These are phyloP conservation scores for Rasamsonia emersonii DNA, from an alignment of 2,329 filamentous ascomycete species.

Conservation along the genomic window DNA sequence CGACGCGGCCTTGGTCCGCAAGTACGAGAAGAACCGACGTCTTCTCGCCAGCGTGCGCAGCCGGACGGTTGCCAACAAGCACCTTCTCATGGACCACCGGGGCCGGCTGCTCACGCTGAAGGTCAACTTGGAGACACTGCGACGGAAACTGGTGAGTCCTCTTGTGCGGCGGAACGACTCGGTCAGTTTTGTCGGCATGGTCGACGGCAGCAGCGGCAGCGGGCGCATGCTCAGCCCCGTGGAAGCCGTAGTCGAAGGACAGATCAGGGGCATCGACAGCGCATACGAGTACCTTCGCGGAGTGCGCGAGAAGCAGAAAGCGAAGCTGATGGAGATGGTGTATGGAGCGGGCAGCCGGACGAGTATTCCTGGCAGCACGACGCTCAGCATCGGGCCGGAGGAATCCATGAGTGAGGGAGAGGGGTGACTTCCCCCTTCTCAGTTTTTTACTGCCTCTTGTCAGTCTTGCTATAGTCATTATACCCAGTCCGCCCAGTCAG, in stretches of 20 bases:
- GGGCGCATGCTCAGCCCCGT: constrained; percentile 53
- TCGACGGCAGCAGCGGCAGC: constrained; percentile 16
- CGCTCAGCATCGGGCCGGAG: constrained; percentile 16
- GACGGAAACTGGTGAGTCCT: constrained; percentile 75
- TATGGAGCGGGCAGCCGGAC: constrained; percentile 46
- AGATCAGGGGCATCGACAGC: constrained; percentile 72
- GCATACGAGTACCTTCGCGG: constrained; percentile 70
- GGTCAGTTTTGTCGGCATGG: constrained; percentile 24
- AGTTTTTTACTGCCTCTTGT: not conserved
- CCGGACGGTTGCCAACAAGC: constrained; percentile 80
- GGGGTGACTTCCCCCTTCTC: not conserved
- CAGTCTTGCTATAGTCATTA: not conserved
- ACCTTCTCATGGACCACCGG: constrained; percentile 77
- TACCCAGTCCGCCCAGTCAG: no score
- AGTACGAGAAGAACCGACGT: constrained; percentile 83
- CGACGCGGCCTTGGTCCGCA: constrained; percentile 65
- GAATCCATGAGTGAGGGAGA: constrained; percentile 10
- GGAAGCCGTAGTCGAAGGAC: constrained; percentile 59
- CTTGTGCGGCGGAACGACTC: constrained; percentile 62
- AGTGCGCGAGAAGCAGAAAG: constrained; percentile 71
- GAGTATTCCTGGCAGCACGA: constrained; percentile 16
- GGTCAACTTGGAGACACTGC: constrained; percentile 74
- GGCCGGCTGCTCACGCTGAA: constrained; percentile 75
- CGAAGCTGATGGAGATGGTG: constrained; percentile 70
- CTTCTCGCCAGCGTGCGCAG: constrained; percentile 70